Conservation (phyloP, 192 early-diverging fungal genomes). For the Haplosporangium gracile region DNA sequence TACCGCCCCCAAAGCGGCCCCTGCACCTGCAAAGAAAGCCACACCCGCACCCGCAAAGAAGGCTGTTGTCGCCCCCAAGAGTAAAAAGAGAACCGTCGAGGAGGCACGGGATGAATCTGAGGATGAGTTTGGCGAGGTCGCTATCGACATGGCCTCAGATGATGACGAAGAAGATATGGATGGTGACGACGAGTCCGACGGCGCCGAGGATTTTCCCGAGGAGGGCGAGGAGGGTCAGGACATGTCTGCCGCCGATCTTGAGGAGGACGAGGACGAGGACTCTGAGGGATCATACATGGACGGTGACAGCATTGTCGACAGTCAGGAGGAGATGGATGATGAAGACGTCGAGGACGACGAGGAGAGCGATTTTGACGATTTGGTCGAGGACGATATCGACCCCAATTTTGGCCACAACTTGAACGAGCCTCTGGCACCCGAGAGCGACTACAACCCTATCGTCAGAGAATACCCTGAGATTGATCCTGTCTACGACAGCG, state of each 20-base stretch:
- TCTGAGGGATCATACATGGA: conserved; percentile 58
- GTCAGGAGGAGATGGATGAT: conserved; percentile 63
- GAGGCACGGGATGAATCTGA: conserved; percentile 46
- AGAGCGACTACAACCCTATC: conserved; percentile 59
- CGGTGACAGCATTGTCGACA: conserved; percentile 59
- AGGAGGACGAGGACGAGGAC: conserved; percentile 64
- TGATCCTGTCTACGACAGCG: conserved; percentile 92
- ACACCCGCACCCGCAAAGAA: conserved; percentile 26
- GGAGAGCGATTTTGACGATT: conserved; percentile 35
- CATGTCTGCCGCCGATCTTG: conserved; percentile 66
- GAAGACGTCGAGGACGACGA: conserved; percentile 66
- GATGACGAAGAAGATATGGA: conserved; percentile 61
- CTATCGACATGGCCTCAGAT: conserved; percentile 66
- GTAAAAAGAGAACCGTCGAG: conserved; percentile 46
- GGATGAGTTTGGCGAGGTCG: conserved; percentile 65
- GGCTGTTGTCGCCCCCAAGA: conserved; percentile 29
- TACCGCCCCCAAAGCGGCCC: neutral
- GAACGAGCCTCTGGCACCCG: conserved; percentile 47
- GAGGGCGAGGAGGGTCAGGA: conserved; percentile 55
- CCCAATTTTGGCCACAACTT: conserved; percentile 47
- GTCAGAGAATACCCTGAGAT: conserved; percentile 81
- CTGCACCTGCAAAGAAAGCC: conserved; percentile 13
- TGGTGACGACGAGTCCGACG: conserved; percentile 27
- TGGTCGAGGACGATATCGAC: conserved; percentile 38
- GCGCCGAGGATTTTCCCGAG: conserved; percentile 39